Evolutionary conservation across 106 monocot genomes (phyloP).

Genomic region (Acorus gramineus): DNA sequence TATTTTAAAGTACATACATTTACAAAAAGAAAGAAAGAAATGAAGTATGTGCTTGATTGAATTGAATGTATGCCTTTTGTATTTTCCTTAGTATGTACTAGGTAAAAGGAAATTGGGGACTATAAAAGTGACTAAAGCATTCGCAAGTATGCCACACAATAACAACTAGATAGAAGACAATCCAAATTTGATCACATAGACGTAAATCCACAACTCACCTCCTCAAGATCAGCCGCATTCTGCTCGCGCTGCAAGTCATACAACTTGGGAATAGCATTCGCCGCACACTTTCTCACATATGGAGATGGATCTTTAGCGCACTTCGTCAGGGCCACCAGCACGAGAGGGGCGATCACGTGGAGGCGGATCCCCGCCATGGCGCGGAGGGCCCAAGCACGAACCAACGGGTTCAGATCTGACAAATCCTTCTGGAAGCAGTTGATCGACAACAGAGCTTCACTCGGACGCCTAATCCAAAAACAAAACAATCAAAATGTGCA

Average conservation of each 20-base stretch:
- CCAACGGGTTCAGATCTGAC: constrained; percentile 85
- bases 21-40: too few species aligned
- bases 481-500: background rate
- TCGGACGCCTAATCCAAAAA: constrained; percentile 50
- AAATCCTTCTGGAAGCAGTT: constrained; percentile 97
- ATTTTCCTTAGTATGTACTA: too few species aligned
- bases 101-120: too few species aligned
- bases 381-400: constrained; percentile 89
- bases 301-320: constrained; percentile 90
- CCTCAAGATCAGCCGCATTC: constrained; percentile 49
- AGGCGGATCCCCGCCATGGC: constrained; percentile 88
- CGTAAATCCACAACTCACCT: constrained; percentile 26
- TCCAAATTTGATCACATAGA: too few species aligned
- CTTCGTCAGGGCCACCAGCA: constrained; percentile 60
- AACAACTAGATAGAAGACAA: background rate
- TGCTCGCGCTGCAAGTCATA: constrained; percentile 69
- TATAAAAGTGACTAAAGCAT: too few species aligned
- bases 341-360: constrained; percentile 69
- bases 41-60: too few species aligned
- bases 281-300: constrained; percentile 94
- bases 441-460: constrained; percentile 92
- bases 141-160: too few species aligned
- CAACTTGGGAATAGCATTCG: constrained; percentile 80
- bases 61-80: too few species aligned
- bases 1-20: too few species aligned